Base-by-base conservation (phyloP, 2,329 filamentous ascomycete species). In the Aspergillus hortae region DNA sequence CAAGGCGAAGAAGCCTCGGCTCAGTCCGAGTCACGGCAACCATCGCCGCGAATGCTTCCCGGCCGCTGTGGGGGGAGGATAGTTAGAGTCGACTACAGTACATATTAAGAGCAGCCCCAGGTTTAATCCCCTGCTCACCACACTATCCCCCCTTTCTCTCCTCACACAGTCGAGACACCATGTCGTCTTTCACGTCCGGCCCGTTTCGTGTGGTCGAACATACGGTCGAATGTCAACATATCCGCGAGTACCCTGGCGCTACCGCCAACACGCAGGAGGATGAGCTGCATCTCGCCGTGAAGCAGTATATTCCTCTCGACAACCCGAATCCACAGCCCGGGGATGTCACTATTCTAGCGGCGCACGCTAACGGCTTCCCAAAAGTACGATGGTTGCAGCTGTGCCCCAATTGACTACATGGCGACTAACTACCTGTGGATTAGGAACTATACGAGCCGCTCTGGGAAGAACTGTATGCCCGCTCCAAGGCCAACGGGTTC, bases 381-480 rank as follows among this genome's bases (percentile, higher is more conserved):
- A 97, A 96, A 80, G 89, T 89, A 69, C 49, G 55, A 12, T 25
- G 11, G 23, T 30, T 30, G 27, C 19, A 27, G n/a, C 14, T 40
- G 6, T 25, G 17, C 21, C 21, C 15, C 7, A 4, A 38, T 38
- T 38, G 27, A 35, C 6, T 52, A 60, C 33, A 62, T 52, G 5
- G 14, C 27, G 35, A 38, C 10, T 42, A 42, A 42, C 2, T 19
- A 19, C 40, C 19, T 42, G 40, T 17, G 15, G 12, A 42, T 2
- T 56, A 91, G 88, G 92, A 97, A 77, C 73, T 96, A 2, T 96
- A 96, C 66, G 92, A 96, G 64, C 89, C 92, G 0, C 76, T 96
- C 0, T 96, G 91, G 88, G 89, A 92, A 53, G 90, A 96, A 47
- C 76, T 96, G 1, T 77, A 88, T 60, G 72, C 77, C 15, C 74